Conservation (phyloP, 768 basidiomycete species). For the Boletus huronensis region DNA sequence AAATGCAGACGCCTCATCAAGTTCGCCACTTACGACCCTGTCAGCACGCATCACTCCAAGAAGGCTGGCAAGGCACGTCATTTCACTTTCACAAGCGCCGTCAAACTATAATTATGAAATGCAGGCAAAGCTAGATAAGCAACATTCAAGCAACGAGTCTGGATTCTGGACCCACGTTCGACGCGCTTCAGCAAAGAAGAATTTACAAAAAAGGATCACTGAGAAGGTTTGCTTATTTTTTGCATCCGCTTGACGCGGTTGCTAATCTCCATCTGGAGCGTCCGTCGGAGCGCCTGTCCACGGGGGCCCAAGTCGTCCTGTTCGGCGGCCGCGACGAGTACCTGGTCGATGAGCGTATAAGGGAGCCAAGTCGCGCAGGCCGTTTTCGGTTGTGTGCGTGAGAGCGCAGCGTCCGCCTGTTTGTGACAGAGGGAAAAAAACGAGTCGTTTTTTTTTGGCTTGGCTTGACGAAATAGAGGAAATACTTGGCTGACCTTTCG, state of each 20-base stretch:
- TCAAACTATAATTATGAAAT: conserved; percentile 8
- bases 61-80: conserved; percentile 4
- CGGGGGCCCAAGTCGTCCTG: conserved; percentile 48
- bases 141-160: neutral
- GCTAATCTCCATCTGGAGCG: conserved; percentile 57
- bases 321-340: conserved; percentile 60
- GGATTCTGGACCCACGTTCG: neutral
- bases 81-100: conserved; percentile 1
- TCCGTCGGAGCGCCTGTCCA: conserved; percentile 38
- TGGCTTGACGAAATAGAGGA: neutral
- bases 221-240: conserved; percentile 49
- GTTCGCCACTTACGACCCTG: conserved; percentile 12
- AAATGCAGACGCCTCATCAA: neutral
- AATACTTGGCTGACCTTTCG: conserved; percentile 52
- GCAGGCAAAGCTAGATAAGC: neutral
- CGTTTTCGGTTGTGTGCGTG: conserved; percentile 49
- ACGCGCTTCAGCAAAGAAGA: neutral
- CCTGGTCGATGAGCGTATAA: conserved; percentile 80
- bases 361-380: conserved; percentile 75
- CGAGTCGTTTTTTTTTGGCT: neutral
- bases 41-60: conserved; percentile 1
- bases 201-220: neutral
- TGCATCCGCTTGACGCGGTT: conserved; percentile 68
- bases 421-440: neutral
- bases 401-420: conserved; percentile 52